phyloP scores from a whole-genome alignment of 495 filamentous ascomycete species.

The Lasiosphaeriaceae sp. region DNA sequence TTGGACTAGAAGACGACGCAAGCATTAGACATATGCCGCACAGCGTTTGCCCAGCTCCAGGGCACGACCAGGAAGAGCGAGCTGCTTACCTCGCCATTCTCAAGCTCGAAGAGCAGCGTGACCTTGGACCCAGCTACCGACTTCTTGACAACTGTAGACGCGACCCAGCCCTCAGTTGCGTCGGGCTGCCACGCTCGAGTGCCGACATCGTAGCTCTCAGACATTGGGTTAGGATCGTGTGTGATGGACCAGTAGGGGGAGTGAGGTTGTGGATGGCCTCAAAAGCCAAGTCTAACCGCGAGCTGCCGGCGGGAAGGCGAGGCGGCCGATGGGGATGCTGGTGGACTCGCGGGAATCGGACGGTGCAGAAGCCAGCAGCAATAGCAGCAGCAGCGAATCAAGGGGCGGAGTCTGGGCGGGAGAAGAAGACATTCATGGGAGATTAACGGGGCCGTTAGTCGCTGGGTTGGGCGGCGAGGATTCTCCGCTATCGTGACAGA shows the following conservation, averaged over 20 bases:
- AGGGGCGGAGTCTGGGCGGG: conserved; percentile 14
- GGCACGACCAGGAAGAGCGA: conserved; percentile 8
- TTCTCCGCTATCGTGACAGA: neutral
- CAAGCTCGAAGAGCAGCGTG: conserved; percentile 76
- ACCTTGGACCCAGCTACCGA: conserved; percentile 79
- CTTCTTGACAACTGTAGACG: conserved; percentile 91
- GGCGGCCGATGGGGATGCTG: conserved; percentile 7
- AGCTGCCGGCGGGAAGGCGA: conserved; percentile 6
- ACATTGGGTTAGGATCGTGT: conserved; percentile 55
- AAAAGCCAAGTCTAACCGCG: conserved; percentile 23
- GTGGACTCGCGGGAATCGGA: conserved; percentile 8
- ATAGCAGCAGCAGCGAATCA: conserved; percentile 5
- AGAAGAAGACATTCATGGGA: conserved; percentile 20
- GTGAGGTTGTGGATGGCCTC: conserved; percentile 18
- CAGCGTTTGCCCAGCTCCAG: neutral
- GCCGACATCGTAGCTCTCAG: conserved; percentile 94
- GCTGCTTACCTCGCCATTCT: conserved; percentile 81
- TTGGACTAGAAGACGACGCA: conserved; percentile 54
- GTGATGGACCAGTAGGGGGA: conserved; percentile 6
- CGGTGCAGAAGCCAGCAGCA: conserved; percentile 1
- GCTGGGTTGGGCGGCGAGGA: neutral
- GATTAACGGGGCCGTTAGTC: neutral
- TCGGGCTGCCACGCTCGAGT: conserved; percentile 99
- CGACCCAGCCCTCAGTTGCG: conserved; percentile 90
- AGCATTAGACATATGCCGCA: no score